Percentiles rank a stretch among this genome's conserved stretches.
phyloP scores from a whole-genome alignment of 2,329 filamentous ascomycete genomes.

The Trichophyton benhamiae region DNA sequence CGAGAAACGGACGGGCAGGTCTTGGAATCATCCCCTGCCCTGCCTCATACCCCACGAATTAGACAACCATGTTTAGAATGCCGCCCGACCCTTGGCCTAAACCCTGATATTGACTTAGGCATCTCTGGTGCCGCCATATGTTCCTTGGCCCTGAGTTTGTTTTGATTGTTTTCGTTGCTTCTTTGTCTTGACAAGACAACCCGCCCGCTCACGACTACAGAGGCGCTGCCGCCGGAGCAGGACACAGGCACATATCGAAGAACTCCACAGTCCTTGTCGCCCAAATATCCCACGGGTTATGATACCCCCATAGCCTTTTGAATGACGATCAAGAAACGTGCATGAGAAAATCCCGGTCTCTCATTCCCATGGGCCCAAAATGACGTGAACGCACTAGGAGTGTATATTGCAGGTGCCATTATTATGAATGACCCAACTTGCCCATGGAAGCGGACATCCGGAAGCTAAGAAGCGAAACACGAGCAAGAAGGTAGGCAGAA shows the following conservation, averaged over 20 bases:
- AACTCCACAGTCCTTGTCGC: not conserved
- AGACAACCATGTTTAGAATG: not conserved
- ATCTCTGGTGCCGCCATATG: not conserved
- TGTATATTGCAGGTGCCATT: not conserved
- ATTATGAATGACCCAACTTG: not conserved
- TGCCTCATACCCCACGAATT: not conserved
- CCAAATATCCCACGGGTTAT: not conserved
- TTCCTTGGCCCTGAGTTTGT: not conserved
- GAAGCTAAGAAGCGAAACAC: conserved; percentile 1
- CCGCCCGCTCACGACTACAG: not conserved
- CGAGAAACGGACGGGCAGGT: not conserved
- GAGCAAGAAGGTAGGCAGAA: not conserved
- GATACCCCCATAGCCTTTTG: not conserved
- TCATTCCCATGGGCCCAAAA: not conserved
- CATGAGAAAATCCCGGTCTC: not conserved
- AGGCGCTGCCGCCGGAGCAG: not conserved
- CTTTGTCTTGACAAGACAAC: not conserved
- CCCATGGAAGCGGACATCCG: not conserved
- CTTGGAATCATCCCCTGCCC: not conserved
- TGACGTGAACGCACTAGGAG: not conserved
- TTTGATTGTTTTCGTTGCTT: not conserved
- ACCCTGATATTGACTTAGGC: not conserved
- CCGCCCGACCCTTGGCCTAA: not conserved
- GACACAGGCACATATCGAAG: not conserved
- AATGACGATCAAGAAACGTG: not conserved